Base-by-base conservation (phyloP, 208 protist species). In the Leishmania arabica region DNA sequence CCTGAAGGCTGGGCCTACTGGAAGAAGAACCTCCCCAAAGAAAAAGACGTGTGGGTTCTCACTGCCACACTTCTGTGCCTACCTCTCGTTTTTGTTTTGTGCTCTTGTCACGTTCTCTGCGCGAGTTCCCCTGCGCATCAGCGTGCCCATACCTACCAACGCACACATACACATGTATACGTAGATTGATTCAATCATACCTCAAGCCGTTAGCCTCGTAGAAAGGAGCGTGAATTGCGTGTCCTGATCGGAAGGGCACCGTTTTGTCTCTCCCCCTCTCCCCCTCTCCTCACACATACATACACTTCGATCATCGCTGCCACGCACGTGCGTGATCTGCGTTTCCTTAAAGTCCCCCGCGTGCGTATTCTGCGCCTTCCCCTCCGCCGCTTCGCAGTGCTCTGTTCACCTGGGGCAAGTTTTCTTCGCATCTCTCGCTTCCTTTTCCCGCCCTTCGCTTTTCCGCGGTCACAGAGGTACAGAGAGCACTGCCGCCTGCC, bases 161-260 rank as follows among this genome's bases (percentile, higher is more conserved):
- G 58, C 27, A 19, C 49, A 75, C 49, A 75, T 27, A 4, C 24
- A 1, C 34, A 80, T 19, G 51, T 17, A 51, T 47, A 13, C 42
- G 24, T 27, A 56, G 45, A 72, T 73, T 78, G 77, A 42, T 71
- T 45, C 24, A 45, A 58, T 72, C 53, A 83, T 83, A 13, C n/a
- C 77, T 83, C 65, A 71, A 78, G 75, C 74, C 53, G 77, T 77
- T 5, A 19, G 60, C 21, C 21, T 3, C 13, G 19, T 76, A 75
- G 47, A 34, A 47, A 47, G 31, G 31, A 78, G 49, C 0, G 1
- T 27, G 66, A 17, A 19, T n/a, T 37, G n/a, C 31, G 9, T 75
- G 70, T 58, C 15, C 24, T 9, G 17, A 42, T 34, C 37, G 11
- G 40, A 6, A 53, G 31, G 27, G 37, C 66, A 71, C 40, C 42